Evolutionary conservation across 352 stramenopile genomes (phyloP), one percentile per base, ranked within the genome.

Genomic region (Globisporangium echinulatum): DNA sequence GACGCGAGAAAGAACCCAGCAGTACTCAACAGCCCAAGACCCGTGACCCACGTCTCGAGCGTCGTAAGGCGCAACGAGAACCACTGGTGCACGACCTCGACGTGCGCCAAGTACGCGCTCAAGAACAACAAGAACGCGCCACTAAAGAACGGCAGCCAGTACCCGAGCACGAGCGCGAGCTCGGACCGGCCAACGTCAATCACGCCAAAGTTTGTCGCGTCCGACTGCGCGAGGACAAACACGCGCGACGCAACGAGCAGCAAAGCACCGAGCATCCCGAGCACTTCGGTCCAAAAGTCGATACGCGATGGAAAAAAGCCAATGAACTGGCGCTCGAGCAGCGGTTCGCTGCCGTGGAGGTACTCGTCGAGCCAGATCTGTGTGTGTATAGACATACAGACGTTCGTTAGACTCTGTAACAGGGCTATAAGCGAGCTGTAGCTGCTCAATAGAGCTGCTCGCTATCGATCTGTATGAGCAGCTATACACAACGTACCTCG

Each of bases 311-410:
- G 84, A 54, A 90, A 94, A 64, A 88, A 88, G 46, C 84, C 84
- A 7, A 90, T 39, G 49, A 76, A 92, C 50, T 83, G 79, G 10
- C 72, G 76, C 40, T 89, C 66, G 11, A 91, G 68, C 56, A 90
- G 69, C 14, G 84, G 80, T 46, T 91, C 73, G 5, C 65, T 75
- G 60, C 80, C 84, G 63, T 92, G 78, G 56, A 94, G 84, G 58
- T 94, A 94, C 63, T 94, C 84, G 40, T 94, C 71, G 37, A 94
- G 70, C 84, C 84, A 94, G 48, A 90, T 77, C 71, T 77, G 68
- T 11, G n/a, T 10, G 33, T 33, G 42, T 17, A 66, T 13, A 50
- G 1, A 1, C 9, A 54, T 7, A 55, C 1, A 52, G 37, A 37
- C 43, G n/a, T 4, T 42, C 25, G 17, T 38, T 13, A 19, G 25